phyloP scores from a whole-genome alignment of 176 grass and related monocot species.

The Bolboschoenus planiculmis region DNA sequence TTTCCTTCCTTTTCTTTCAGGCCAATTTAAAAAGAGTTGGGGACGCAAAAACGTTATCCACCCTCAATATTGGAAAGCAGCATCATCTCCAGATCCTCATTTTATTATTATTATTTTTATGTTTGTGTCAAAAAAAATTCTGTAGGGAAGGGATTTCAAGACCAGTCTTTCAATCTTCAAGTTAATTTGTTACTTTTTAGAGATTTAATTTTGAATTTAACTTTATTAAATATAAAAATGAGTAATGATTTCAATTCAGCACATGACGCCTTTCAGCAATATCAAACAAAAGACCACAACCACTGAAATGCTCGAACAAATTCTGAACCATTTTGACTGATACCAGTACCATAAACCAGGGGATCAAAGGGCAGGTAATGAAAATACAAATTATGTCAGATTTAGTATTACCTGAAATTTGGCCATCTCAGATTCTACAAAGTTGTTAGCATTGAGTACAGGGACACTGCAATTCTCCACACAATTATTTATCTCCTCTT shows the following conservation, averaged over 20 bases:
- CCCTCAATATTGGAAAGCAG: too few species aligned
- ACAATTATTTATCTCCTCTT: conserved; percentile 69
- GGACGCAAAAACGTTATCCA: not conserved
- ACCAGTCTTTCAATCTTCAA: not conserved
- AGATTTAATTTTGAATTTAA: not conserved
- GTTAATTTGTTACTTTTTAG: not conserved
- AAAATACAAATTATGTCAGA: not conserved
- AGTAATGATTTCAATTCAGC: not conserved
- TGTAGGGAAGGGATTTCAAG: not conserved
- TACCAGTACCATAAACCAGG: not conserved
- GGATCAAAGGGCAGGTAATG: not conserved
- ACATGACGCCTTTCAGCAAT: not conserved
- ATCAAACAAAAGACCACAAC: not conserved
- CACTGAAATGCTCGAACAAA: not conserved
- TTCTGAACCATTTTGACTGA: not conserved
- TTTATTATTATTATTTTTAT: too few species aligned
- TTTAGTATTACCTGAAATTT: conserved; percentile 71
- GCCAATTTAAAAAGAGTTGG: not conserved
- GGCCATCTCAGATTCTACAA: conserved; percentile 79
- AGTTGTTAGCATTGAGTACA: conserved; percentile 64
- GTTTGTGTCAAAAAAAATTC: not conserved
- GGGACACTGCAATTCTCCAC: conserved; percentile 90
- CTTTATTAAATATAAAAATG: too few species aligned
- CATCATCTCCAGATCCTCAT: too few species aligned
- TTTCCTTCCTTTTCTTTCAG: not conserved